Evolutionary conservation across 2,329 filamentous ascomycete species (phyloP).

Genomic region (Pyricularia grisea): DNA sequence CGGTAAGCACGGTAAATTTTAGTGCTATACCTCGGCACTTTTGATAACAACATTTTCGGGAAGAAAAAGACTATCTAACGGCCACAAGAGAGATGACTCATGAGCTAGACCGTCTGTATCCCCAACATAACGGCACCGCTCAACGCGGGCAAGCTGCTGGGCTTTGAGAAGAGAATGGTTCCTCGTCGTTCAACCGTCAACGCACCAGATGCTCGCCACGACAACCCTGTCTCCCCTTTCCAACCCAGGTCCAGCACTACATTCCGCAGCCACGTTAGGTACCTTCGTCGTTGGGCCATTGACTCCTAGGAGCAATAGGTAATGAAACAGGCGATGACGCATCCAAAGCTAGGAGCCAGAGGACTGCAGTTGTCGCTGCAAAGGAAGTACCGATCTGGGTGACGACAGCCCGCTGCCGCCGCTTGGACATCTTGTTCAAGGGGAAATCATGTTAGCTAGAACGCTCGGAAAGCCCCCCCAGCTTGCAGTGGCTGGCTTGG

Average conservation of each 20-base stretch:
- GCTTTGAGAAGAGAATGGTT: background rate
- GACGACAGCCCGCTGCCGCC: background rate
- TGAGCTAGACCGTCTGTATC: background rate
- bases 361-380: background rate
- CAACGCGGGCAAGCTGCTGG: background rate
- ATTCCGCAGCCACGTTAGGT: too few relatives aligned
- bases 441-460: background rate
- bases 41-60: background rate
- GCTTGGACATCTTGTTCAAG: background rate
- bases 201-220: background rate
- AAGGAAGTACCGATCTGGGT: background rate
- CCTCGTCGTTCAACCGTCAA: background rate
- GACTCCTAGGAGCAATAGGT: background rate
- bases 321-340: background rate
- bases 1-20: background rate
- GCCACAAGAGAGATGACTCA: background rate
- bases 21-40: background rate
- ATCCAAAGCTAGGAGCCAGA: background rate
- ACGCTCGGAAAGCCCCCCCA: background rate
- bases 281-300: too few relatives aligned
- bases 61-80: background rate
- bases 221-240: background rate
- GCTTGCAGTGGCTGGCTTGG: too few relatives aligned
- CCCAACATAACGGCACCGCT: background rate
- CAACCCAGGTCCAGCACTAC: too few relatives aligned